Base-by-base conservation (phyloP, 306 rosid genomes). In the Cucurbita argyrosperma region DNA sequence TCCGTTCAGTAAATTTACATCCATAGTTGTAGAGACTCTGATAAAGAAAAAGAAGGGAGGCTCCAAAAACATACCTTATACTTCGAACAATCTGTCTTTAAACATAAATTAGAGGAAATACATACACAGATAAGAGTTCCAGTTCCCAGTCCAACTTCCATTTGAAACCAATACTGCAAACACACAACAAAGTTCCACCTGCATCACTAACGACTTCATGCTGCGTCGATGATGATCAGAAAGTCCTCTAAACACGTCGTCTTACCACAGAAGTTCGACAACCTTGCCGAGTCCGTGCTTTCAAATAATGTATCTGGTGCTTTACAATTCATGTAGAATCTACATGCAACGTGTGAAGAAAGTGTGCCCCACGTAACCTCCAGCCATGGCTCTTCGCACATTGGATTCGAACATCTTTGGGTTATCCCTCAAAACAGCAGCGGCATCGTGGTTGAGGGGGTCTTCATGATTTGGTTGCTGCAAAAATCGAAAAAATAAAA, bases 311-410 rank as follows among this genome's bases (percentile, higher is more conserved):
- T 26, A 70, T 70, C 46, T 5, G 53, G 19, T 40, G 76, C 65
- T 54, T 72, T 72, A 38, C 37, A 26, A 37, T 72, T 46, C 77
- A 37, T 51, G 71, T 62, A 46, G 71, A 51, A 45, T 39, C 76
- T 83, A 84, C 64, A 82, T 43, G 78, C 90, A 86, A 1, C 90
- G 86, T 0, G 88, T 72, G 75, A 87, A 87, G 71, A 52, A 79
- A 49, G 83, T 80, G 30, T 87, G 84, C 49, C 88, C 90, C 8
- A 84, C 83, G 72, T 84, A 87, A 19, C 90, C 90, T 58, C 90
- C 90, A 47, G 87, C 74, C 82, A 87, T 84, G 12, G 90, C 90
- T 74, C 86, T 80, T 74, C 88, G 77, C 78, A 87, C 90, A 30
- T 87, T 84, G 13, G 87, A 77, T 76, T 82, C 85, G 45, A 87